Percentiles rank a stretch among this genome's conserved stretches.
These are phyloP conservation scores for Amphirosellinia nigrospora DNA, from an alignment of 495 filamentous ascomycete species.

Conservation along the genomic window DNA sequence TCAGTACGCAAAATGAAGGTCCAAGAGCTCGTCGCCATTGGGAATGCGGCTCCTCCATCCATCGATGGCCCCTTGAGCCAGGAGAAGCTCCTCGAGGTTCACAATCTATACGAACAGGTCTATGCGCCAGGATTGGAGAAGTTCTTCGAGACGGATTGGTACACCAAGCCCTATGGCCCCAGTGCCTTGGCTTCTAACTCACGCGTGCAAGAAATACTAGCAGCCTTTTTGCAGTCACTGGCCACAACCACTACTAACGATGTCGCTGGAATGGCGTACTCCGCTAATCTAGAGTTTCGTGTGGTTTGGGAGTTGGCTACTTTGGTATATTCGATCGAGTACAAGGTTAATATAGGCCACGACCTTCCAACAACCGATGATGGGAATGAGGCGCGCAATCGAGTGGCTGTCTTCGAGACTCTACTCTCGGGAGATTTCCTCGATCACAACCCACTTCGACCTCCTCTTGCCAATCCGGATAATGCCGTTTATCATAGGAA, in stretches of 20 bases:
- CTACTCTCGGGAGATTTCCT: conserved; percentile 73
- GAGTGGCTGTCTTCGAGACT: conserved; percentile 75
- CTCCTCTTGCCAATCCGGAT: conserved; percentile 47
- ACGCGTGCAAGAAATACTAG: conserved; percentile 66
- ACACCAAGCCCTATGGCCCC: conserved; percentile 51
- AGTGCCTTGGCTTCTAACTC: conserved; percentile 58
- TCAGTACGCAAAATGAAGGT: conserved; percentile 75
- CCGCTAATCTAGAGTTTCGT: conserved; percentile 69
- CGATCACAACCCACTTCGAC: conserved; percentile 61
- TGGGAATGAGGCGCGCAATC: conserved; percentile 63
- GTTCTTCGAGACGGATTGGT: conserved; percentile 89
- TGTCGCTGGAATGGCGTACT: conserved; percentile 64
- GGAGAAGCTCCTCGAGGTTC: conserved; percentile 69
- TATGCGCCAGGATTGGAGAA: conserved; percentile 79
- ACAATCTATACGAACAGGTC: conserved; percentile 73
- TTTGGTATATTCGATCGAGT: conserved; percentile 44
- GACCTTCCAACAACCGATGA: conserved; percentile 51
- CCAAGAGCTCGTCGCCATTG: conserved; percentile 74
- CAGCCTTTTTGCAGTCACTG: conserved; percentile 61
- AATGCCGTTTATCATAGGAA: conserved; percentile 59
- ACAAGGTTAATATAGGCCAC: conserved; percentile 39
- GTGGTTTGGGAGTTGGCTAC: conserved; percentile 72
- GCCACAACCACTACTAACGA: conserved; percentile 50
- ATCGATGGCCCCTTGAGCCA: conserved; percentile 62
- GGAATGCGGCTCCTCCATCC: conserved; percentile 66